Conservation (phyloP, 2,329 filamentous ascomycete species). For the Penicillium digitatum region DNA sequence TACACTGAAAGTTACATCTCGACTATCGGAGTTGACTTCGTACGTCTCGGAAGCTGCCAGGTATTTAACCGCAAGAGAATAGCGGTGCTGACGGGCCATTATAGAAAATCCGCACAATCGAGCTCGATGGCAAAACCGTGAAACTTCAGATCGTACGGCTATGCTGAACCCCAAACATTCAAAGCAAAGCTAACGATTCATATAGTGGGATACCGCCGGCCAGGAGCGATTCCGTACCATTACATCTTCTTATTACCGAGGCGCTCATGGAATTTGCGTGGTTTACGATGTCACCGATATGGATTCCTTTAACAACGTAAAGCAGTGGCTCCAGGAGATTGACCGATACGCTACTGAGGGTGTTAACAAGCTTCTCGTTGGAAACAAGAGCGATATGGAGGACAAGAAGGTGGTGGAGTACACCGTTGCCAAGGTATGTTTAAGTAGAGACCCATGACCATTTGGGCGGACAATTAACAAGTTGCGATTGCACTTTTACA, state of each 20-base stretch:
- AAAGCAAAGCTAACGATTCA: conserved; percentile 15
- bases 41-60: conserved; percentile 50
- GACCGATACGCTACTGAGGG: conserved; percentile 98
- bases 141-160: conserved; percentile 89
- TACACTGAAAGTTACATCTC: conserved; percentile 99
- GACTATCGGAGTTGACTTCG: conserved; percentile 98
- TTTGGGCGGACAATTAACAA: conserved; percentile 6
- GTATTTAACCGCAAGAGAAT: not conserved
- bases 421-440: conserved; percentile 90
- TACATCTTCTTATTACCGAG: conserved; percentile 98
- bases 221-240: conserved; percentile 99
- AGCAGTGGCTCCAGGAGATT: conserved; percentile 99
- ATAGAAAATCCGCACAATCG: conserved; percentile 99
- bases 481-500: conserved; percentile 39
- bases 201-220: conserved; percentile 95
- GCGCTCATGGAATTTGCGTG: conserved; percentile 97
- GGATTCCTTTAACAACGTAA: conserved; percentile 99
- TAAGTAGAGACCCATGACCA: not conserved
- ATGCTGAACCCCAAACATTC: not conserved
- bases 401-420: conserved; percentile 99
- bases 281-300: conserved; percentile 99
- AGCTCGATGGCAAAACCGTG: conserved; percentile 98
- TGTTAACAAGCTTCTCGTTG: conserved; percentile 98
- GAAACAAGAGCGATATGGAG: conserved; percentile 99
- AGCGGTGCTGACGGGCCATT: conserved; percentile 18